phyloP scores from a whole-genome alignment of 208 protist genomes.

The Strigomonas culicis region DNA sequence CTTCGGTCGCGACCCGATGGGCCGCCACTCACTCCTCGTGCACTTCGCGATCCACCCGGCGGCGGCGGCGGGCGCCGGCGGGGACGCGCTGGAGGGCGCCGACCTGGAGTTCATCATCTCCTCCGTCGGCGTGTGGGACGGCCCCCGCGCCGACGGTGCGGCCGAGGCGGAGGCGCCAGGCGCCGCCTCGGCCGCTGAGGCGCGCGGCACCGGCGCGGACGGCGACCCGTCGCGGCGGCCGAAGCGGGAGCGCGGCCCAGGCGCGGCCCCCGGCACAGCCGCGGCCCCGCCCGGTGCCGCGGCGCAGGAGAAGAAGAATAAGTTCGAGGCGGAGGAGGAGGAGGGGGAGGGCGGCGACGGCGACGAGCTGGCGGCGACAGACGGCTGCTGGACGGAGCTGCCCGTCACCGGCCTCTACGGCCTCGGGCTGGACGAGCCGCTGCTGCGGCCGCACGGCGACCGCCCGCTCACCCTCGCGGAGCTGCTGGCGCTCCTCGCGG shows the following conservation, averaged over 20 bases:
- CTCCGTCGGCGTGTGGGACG: constrained; percentile 65
- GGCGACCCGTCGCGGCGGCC: too few species aligned
- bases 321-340: constrained; percentile 11
- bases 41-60: not conserved
- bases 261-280: too few species aligned
- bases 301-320: constrained; percentile 1
- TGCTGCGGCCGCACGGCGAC: constrained; percentile 19
- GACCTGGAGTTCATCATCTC: constrained; percentile 66
- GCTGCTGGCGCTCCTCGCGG: too few species aligned
- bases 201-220: too few species aligned
- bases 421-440: constrained; percentile 37
- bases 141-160: not conserved
- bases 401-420: constrained; percentile 59
- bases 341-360: constrained; percentile 21
- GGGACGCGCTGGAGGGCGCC: not conserved
- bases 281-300: too few species aligned
- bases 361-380: not conserved
- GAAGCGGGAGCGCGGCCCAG: too few species aligned
- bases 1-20: constrained; percentile 88
- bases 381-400: constrained; percentile 59
- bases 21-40: constrained; percentile 79
- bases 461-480: constrained; percentile 5
- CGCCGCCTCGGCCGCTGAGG: too few species aligned
- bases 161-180: too few species aligned
- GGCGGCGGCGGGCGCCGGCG: not conserved